phyloP scores from a whole-genome alignment of 148 eudicot genomes.

The Silene latifolia region DNA sequence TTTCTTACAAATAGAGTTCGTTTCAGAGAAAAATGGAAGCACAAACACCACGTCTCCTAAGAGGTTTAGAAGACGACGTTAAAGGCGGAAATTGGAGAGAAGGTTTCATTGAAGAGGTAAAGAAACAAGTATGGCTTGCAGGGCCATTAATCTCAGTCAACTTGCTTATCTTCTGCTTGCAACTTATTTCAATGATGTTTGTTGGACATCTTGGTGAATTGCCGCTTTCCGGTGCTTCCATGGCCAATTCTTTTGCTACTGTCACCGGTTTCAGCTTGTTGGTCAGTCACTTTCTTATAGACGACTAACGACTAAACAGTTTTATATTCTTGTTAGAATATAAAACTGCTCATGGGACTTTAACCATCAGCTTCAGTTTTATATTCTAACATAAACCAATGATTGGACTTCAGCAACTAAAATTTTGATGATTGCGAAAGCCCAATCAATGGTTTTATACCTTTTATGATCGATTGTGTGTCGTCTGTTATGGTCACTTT shows the following conservation, averaged over 20 bases:
- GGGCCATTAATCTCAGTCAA: slow-evolving; percentile 11
- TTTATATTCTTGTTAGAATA: no score
- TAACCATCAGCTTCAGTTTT: no score
- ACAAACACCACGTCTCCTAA: neutral
- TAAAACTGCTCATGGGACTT: no score
- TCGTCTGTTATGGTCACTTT: no score
- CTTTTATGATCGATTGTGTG: no score
- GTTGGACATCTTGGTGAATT: slow-evolving; percentile 11
- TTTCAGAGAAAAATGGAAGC: neutral
- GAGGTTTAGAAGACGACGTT: neutral
- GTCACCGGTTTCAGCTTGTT: slow-evolving; percentile 9
- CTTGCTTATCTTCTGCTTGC: slow-evolving; percentile 1
- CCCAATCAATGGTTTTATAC: no score
- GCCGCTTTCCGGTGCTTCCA: slow-evolving; percentile 12
- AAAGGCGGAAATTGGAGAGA: neutral
- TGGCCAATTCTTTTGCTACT: slow-evolving; percentile 15
- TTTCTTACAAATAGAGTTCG: no score
- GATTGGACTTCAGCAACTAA: no score
- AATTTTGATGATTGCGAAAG: neutral
- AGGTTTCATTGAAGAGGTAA: neutral
- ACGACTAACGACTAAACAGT: no score
- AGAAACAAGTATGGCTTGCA: slow-evolving; percentile 10
- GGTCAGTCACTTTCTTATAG: neutral
- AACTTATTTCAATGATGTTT: slow-evolving; percentile 9
- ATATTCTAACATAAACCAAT: no score